Conservation (phyloP, 768 basidiomycete genomes). For the Calocera cornea region DNA sequence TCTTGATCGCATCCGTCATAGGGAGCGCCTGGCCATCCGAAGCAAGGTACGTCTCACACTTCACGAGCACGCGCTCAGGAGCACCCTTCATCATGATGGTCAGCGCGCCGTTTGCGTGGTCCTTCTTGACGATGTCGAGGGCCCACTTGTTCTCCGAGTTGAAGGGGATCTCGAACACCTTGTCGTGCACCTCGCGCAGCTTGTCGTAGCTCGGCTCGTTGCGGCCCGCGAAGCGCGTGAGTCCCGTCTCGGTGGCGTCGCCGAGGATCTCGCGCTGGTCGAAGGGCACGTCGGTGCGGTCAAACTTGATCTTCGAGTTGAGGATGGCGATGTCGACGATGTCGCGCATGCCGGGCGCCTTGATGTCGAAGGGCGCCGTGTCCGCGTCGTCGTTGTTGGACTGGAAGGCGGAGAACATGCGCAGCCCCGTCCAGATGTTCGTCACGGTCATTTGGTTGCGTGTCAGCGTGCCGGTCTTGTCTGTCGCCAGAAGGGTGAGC, state of each 20-base stretch:
- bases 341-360: conserved; percentile 47
- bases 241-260: conserved; percentile 64
- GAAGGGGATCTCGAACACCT: conserved; percentile 63
- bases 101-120: conserved; percentile 36
- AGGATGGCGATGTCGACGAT: conserved; percentile 50
- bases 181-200: conserved; percentile 37
- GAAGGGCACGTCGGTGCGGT: conserved; percentile 48
- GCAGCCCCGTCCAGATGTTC: conserved; percentile 49
- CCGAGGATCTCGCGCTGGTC: conserved; percentile 49
- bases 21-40: conserved; percentile 33
- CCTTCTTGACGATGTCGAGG: conserved; percentile 48
- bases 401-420: conserved; percentile 54
- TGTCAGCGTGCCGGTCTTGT: conserved; percentile 60
- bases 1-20: conserved; percentile 43
- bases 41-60: conserved; percentile 46
- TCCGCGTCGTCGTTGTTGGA: conserved; percentile 54
- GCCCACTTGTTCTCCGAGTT: conserved; percentile 67
- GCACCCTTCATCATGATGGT: conserved; percentile 55
- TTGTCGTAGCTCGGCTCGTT: conserved; percentile 41
- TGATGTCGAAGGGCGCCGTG: conserved; percentile 37
- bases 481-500: conserved; percentile 51
- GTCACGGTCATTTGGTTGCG: conserved; percentile 61
- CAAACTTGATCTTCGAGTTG: conserved; percentile 59
- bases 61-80: conserved; percentile 52
- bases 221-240: conserved; percentile 52